Percentiles rank a stretch among this genome's conserved stretches.
Conservation (phyloP, 495 filamentous ascomycete species). For the Trichoderma erinaceum region DNA sequence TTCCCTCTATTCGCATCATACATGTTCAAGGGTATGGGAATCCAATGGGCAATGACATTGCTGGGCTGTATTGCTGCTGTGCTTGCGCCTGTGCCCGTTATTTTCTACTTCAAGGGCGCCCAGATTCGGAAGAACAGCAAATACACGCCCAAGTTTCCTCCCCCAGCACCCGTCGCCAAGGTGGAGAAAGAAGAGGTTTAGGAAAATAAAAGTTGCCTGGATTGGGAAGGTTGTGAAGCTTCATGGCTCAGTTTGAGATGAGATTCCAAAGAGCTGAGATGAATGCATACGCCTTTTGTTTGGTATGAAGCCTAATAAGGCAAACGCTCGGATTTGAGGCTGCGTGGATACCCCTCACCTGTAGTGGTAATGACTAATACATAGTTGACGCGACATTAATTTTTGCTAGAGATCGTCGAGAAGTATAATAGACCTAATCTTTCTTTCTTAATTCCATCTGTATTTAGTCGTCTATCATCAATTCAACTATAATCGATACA, state of each 20-base stretch:
- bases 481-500: background rate
- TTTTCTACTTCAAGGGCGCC: slow-evolving; percentile 3
- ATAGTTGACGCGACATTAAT: background rate
- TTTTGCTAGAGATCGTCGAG: background rate
- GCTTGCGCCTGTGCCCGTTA: background rate
- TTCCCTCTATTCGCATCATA: background rate
- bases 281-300: too few species aligned
- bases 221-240: background rate
- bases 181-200: background rate
- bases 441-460: too few species aligned
- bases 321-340: too few species aligned
- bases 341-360: too few species aligned
- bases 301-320: too few species aligned
- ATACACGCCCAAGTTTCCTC: background rate
- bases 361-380: too few species aligned
- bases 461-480: background rate
- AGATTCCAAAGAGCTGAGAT: too few species aligned
- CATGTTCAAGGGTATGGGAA: background rate
- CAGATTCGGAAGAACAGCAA: background rate
- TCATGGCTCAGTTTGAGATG: background rate
- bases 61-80: background rate
- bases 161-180: background rate
- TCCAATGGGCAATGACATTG: background rate
- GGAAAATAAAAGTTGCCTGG: background rate
- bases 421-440: background rate